Evolutionary conservation across 108 stramenopile species (phyloP).

Genomic region (Cyclostephanos tholiformis): DNA sequence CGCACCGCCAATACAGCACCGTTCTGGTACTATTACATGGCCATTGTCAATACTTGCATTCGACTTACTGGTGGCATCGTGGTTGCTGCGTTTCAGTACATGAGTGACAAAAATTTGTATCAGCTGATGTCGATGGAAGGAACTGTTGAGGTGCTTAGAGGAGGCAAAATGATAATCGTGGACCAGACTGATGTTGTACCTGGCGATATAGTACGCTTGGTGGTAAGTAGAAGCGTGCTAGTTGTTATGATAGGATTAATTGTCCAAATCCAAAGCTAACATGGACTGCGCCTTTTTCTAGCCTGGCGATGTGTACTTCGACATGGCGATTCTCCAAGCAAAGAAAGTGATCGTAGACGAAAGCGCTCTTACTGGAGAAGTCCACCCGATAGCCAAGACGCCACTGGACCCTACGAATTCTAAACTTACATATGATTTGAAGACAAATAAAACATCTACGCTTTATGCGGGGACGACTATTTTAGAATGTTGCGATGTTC

Average conservation of each 20-base stretch:
- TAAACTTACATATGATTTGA: slow-evolving; percentile 28
- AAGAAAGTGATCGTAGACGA: slow-evolving; percentile 57
- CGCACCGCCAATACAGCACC: not conserved
- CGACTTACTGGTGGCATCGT: slow-evolving; percentile 53
- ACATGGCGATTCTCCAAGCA: slow-evolving; percentile 57
- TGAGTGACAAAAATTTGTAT: slow-evolving; percentile 52
- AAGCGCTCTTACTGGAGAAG: slow-evolving; percentile 69
- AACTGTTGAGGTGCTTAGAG: slow-evolving; percentile 55
- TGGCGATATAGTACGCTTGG: slow-evolving; percentile 55
- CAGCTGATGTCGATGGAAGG: slow-evolving; percentile 52
- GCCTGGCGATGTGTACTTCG: slow-evolving; percentile 59
- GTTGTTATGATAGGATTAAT: not conserved
- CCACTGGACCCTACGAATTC: slow-evolving; percentile 45
- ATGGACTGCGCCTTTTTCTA: not conserved
- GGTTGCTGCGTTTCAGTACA: slow-evolving; percentile 55
- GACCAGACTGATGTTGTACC: slow-evolving; percentile 61
- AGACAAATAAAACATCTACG: slow-evolving; percentile 54
- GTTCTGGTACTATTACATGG: slow-evolving; percentile 69
- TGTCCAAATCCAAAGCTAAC: not conserved
- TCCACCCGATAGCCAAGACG: slow-evolving; percentile 59
- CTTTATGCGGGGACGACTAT: slow-evolving; percentile 69
- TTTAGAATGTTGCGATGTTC: slow-evolving; percentile 47
- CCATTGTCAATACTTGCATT: slow-evolving; percentile 45
- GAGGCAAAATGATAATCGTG: slow-evolving; percentile 40
- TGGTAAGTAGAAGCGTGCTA: not conserved